Percentiles rank a stretch among this genome's conserved stretches.
These are phyloP conservation scores for Colletotrichum caudatum DNA, from an alignment of 2,329 filamentous ascomycete species.

Conservation along the genomic window DNA sequence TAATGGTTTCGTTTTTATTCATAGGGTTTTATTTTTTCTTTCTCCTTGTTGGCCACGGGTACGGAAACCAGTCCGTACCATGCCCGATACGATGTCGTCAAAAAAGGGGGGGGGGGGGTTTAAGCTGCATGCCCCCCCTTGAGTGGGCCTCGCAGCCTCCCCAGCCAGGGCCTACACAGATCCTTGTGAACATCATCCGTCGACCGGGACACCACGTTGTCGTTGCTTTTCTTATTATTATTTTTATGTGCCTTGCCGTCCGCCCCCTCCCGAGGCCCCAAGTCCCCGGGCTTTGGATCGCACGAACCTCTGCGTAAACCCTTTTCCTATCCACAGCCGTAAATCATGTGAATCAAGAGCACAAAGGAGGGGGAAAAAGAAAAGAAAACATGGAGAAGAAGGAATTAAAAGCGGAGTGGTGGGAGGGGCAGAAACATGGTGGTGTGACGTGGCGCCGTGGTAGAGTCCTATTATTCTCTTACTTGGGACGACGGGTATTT, in stretches of 20 bases:
- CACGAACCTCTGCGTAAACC: not conserved
- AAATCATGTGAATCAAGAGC: conserved; percentile 3
- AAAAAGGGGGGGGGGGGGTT: conserved; percentile 33
- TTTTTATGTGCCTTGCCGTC: conserved; percentile 13
- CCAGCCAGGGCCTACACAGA: conserved; percentile 27
- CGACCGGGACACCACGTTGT: conserved; percentile 37
- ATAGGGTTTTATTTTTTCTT: too few species aligned
- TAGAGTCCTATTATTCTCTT: not conserved
- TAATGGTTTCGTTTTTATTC: too few species aligned
- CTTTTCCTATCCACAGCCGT: conserved; percentile 9
- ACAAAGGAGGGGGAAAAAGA: conserved; percentile 16
- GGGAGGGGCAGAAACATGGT: not conserved
- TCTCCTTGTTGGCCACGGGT: not conserved
- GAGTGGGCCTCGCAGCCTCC: not conserved
- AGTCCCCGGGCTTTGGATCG: conserved; percentile 22
- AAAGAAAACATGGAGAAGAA: not conserved
- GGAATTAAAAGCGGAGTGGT: too few species aligned
- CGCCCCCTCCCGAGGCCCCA: conserved; percentile 10
- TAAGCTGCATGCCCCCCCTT: conserved; percentile 12
- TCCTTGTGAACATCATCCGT: conserved; percentile 41
- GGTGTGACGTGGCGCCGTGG: conserved; percentile 14
- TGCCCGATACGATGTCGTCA: conserved; percentile 27
- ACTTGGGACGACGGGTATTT: conserved; percentile 18
- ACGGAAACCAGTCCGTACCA: conserved; percentile 5
- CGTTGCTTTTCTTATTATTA: conserved; percentile 13